These are phyloP conservation scores for Macrocystidia cucumis DNA, from an alignment of 1,284 basidiomycete genomes.

Conservation along the genomic window DNA sequence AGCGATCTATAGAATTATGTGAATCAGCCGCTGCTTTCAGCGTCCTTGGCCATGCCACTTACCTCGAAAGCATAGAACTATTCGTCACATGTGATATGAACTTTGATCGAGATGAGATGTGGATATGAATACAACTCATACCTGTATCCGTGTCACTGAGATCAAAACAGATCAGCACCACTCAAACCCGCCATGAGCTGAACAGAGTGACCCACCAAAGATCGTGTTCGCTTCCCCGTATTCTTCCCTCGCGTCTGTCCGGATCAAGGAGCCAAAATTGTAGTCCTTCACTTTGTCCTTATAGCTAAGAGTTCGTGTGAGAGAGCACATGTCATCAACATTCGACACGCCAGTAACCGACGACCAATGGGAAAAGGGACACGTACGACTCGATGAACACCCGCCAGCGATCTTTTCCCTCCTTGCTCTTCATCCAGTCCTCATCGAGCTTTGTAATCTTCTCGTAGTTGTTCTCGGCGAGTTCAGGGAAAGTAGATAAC, in stretches of 20 bases:
- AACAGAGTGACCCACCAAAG: conserved; percentile 57
- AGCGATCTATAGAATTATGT: conserved; percentile 66
- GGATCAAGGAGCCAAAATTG: conserved; percentile 96
- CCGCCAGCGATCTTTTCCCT: conserved; percentile 92
- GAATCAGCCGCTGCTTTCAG: no score
- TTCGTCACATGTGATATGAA: background rate
- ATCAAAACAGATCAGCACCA: conserved; percentile 6
- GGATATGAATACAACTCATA: conserved; percentile 20
- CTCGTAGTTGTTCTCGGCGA: conserved; percentile 54
- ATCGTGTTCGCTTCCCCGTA: conserved; percentile 94
- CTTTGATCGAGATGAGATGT: conserved; percentile 2
- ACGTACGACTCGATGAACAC: conserved; percentile 82
- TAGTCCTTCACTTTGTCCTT: conserved; percentile 87
- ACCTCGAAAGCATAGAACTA: conserved; percentile 92
- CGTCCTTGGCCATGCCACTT: no score
- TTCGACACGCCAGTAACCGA: background rate
- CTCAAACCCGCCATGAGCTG: background rate
- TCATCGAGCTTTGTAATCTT: conserved; percentile 79
- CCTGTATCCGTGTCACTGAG: conserved; percentile 72
- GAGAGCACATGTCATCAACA: conserved; percentile 1
- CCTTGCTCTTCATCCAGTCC: conserved; percentile 88
- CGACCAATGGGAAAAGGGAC: conserved; percentile 1
- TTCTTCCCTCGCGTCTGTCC: conserved; percentile 73
- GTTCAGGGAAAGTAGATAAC: conserved; percentile 78
- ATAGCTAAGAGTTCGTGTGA: conserved; percentile 41